Conservation (phyloP, 1,284 basidiomycete species). For the Cutaneotrichosporon cutaneum region DNA sequence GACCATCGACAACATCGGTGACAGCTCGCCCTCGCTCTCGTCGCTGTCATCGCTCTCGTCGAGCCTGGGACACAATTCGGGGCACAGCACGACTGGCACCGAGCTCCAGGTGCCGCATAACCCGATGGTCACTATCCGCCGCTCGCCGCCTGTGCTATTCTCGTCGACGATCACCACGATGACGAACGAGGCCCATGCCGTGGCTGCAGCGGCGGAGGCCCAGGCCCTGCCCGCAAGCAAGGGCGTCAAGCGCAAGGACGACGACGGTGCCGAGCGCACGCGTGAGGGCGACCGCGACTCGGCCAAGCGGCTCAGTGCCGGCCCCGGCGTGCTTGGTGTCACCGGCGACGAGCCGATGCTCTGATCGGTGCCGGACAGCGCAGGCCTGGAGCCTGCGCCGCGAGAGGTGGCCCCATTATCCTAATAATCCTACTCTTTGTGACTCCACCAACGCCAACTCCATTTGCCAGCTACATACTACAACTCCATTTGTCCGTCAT, state of each 20-base stretch:
- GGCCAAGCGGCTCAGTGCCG: constrained; percentile 40
- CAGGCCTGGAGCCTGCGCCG: background rate
- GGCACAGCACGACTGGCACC: constrained; percentile 9
- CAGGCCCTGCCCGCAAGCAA: constrained; percentile 1
- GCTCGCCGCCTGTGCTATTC: constrained; percentile 45
- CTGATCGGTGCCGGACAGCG: background rate
- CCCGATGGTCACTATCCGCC: constrained; percentile 32
- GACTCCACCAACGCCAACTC: background rate
- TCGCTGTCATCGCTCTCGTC: constrained; percentile 9
- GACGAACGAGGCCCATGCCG: background rate
- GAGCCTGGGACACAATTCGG: constrained; percentile 10
- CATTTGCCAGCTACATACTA: background rate
- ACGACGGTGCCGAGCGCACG: constrained; percentile 22
- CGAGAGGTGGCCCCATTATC: background rate
- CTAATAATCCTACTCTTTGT: constrained; percentile 1
- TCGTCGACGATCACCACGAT: constrained; percentile 24
- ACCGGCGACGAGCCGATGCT: constrained; percentile 8
- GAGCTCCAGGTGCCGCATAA: constrained; percentile 26
- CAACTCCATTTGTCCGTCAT: constrained; percentile 2
- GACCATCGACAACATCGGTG: constrained; percentile 23
- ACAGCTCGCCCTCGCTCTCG: constrained; percentile 13
- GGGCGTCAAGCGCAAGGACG: constrained; percentile 38
- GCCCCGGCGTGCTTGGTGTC: constrained; percentile 26
- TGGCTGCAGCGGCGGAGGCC: background rate
- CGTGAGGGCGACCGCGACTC: constrained; percentile 18